These are phyloP conservation scores for Talaromyces sp. DNA, from an alignment of 2,329 filamentous ascomycete genomes.

Conservation along the genomic window DNA sequence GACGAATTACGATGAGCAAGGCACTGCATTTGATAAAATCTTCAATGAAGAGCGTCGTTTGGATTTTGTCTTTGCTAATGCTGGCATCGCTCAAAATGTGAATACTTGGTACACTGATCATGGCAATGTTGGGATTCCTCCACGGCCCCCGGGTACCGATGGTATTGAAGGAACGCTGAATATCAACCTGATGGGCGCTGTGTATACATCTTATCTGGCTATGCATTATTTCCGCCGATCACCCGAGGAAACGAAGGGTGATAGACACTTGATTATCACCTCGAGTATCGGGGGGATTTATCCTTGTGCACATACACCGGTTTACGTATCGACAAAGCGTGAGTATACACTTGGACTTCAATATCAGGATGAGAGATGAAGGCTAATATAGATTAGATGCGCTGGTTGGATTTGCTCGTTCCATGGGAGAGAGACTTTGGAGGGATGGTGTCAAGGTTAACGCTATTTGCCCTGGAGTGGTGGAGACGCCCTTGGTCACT, in stretches of 20 bases:
- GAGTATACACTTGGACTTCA: no score
- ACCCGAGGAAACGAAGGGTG: conserved; percentile 21
- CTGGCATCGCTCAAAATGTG: conserved; percentile 47
- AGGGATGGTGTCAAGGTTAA: conserved; percentile 44
- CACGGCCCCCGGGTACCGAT: neutral
- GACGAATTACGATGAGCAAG: conserved; percentile 37
- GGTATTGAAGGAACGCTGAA: conserved; percentile 32
- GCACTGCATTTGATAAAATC: conserved; percentile 39
- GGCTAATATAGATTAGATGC: conserved; percentile 27
- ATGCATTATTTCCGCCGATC: conserved; percentile 45
- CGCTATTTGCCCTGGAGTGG: conserved; percentile 30
- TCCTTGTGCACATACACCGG: conserved; percentile 32
- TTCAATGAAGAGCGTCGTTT: conserved; percentile 41
- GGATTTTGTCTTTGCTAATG: conserved; percentile 57
- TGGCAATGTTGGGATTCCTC: neutral
- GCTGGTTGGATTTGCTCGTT: conserved; percentile 42
- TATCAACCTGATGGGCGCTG: conserved; percentile 45
- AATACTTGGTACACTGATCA: conserved; percentile 42
- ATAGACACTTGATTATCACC: conserved; percentile 36
- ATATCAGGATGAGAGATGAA: no score
- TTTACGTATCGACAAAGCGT: conserved; percentile 45
- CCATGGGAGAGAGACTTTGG: conserved; percentile 37
- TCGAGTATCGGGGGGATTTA: conserved; percentile 44
- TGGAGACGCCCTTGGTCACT: conserved; percentile 40
- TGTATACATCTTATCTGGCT: conserved; percentile 45